Percentiles rank a stretch among this genome's conserved stretches.
Conservation (phyloP, 495 filamentous ascomycete species). For the Pyrenula aspistea region DNA sequence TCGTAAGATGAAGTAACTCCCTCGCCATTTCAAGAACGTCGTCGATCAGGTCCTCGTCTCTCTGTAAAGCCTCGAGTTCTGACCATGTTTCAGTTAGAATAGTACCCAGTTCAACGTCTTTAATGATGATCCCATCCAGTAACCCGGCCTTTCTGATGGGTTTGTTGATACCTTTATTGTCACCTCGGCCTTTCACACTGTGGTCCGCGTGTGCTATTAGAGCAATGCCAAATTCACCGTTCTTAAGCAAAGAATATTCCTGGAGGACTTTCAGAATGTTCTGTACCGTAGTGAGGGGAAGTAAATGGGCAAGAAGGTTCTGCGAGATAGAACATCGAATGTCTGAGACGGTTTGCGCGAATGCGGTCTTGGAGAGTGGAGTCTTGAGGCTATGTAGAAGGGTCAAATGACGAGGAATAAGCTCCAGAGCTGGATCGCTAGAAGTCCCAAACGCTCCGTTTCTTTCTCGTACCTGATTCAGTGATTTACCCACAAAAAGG, state of each 20-base stretch:
- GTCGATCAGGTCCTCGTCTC: conserved; percentile 61
- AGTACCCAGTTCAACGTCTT: conserved; percentile 73
- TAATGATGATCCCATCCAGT: conserved; percentile 52
- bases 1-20: conserved; percentile 57
- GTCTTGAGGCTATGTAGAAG: conserved; percentile 58
- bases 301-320: conserved; percentile 64
- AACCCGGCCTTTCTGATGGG: conserved; percentile 16
- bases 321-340: conserved; percentile 74
- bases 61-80: conserved; percentile 59
- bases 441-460: conserved; percentile 21
- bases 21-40: conserved; percentile 68
- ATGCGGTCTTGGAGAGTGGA: conserved; percentile 57
- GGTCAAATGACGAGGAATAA: conserved; percentile 60
- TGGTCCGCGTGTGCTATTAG: conserved; percentile 76
- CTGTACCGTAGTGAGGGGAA: conserved; percentile 64
- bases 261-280: conserved; percentile 67
- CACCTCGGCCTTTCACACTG: conserved; percentile 35
- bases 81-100: conserved; percentile 66
- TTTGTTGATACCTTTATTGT: conserved; percentile 6
- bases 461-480: conserved; percentile 63
- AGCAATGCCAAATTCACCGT: conserved; percentile 82
- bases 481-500: conserved; percentile 78
- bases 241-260: conserved; percentile 75
- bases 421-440: conserved; percentile 41
- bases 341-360: conserved; percentile 57